Evolutionary conservation across 345 rosid genomes (phyloP).

Genomic region (Corchorus capsularis): DNA sequence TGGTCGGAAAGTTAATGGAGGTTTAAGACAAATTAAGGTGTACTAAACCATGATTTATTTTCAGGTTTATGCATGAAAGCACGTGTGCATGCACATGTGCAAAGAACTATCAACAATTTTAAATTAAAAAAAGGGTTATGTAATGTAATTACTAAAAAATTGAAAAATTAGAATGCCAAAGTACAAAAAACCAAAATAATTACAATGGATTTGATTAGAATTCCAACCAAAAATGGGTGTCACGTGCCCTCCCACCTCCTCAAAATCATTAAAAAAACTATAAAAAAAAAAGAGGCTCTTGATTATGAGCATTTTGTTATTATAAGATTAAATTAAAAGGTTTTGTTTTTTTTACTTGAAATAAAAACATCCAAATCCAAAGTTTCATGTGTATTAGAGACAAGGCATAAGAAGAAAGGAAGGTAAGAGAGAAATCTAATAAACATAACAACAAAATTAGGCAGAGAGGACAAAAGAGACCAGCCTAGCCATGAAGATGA

Average conservation of each 20-base stretch:
- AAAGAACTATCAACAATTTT: too few species aligned
- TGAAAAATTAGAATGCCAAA: neutral
- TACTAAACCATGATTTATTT: neutral
- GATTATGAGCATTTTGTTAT: too few species aligned
- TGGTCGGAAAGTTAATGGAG: neutral
- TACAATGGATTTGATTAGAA: neutral
- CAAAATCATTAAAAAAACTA: slow-evolving; percentile 7
- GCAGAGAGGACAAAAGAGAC: slow-evolving; percentile 9
- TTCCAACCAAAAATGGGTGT: slow-evolving; percentile 23
- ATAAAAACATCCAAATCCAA: slow-evolving; percentile 1
- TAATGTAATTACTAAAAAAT: neutral
- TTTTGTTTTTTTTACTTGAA: neutral
- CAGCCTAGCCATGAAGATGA: slow-evolving; percentile 16
- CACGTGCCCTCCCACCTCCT: slow-evolving; percentile 32
- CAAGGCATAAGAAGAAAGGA: neutral
- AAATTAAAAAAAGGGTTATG: neutral
- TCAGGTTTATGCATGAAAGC: neutral
- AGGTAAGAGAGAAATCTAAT: slow-evolving; percentile 7
- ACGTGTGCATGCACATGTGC: neutral
- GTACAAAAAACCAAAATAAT: neutral
- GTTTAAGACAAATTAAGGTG: neutral
- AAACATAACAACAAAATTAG: slow-evolving; percentile 7
- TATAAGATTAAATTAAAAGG: neutral
- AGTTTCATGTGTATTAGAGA: neutral
- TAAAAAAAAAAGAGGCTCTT: too few species aligned